Base-by-base conservation (phyloP, 2,329 filamentous ascomycete genomes). In the Zasmidium cellare region DNA sequence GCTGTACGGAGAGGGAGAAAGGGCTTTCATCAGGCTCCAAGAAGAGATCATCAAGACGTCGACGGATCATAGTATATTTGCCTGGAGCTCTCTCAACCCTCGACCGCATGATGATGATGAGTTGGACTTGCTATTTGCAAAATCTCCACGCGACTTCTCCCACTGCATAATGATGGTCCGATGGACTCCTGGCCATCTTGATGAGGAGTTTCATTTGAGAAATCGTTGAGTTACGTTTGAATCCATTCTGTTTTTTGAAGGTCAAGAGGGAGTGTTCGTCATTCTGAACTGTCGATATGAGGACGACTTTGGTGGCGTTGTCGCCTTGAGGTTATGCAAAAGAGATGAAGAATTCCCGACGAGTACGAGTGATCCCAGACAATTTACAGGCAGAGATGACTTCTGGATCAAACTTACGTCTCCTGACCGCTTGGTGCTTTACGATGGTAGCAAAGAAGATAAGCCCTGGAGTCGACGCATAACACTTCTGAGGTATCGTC, bases 1-100 rank as follows among this genome's bases (percentile, higher is more conserved):
- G 1, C 46, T 79, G 0, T 80, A 80, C 52, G 78, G 77, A 0
- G 69, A 71, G 46, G 66, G 67, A 16, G 46, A 44, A 1, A 62
- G 55, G 23, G 67, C 67, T 12, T 70, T 69, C 41, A 48, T 24
- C 81, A 76, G 48, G 84, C 53, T 62, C 14, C 58, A 60, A 48
- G 58, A 62, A 44, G 54, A 57, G 50, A 62, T 60, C 20, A 44
- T 50, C 11, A 44, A 44, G 7, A 50, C 7, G 9, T 56, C 53
- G 9, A 46, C 23, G 12, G 53, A 56, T 38, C 53, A 56, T n/a
- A 31, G 45, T 2, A 50, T 56, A 23, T 51, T 56, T 19, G 53
- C 53, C 3, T 50, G 45, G 53, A 28, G 38, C 20, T 9, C 3
- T 14, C 14, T 14, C 28, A 7, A 7, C 28, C 23, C 9, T 48